Conservation (phyloP, 169 alveolate species). For the Plasmodium inui region DNA sequence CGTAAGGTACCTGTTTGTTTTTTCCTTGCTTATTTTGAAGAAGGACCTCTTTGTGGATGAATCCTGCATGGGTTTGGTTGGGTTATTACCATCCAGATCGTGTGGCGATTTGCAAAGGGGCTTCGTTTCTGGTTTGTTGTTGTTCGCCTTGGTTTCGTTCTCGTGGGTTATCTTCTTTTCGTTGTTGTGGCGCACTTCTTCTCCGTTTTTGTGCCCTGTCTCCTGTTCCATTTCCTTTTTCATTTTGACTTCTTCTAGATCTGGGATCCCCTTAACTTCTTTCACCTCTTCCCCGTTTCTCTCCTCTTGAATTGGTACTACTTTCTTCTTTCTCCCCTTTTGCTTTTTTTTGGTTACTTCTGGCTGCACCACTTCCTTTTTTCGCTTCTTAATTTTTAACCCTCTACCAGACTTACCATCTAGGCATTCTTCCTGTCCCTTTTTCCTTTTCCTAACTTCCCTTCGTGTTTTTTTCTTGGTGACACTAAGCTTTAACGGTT, state of each 20-base stretch:
- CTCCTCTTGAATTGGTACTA: background rate
- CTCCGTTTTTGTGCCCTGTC: background rate
- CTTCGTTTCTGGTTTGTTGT: background rate
- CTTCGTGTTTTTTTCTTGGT: background rate
- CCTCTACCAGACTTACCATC: background rate
- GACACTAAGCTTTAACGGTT: background rate
- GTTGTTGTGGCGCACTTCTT: background rate
- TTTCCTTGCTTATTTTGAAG: background rate
- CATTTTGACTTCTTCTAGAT: background rate
- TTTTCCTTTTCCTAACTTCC: background rate
- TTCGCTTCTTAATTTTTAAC: background rate
- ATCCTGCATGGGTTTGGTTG: background rate
- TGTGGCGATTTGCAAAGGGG: background rate
- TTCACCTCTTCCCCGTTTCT: background rate
- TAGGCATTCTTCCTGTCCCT: background rate
- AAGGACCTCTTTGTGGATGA: background rate
- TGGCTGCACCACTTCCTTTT: background rate
- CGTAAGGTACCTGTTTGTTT: conserved; percentile 9
- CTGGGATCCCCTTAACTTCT: background rate
- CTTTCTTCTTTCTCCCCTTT: background rate
- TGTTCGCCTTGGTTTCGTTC: background rate
- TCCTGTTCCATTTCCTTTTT: background rate
- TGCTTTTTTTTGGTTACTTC: background rate
- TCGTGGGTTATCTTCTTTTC: background rate
- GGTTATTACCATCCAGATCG: background rate